Percentiles rank a stretch among this genome's conserved stretches.
Evolutionary conservation across 805 yeast genomes (phyloP).

Genomic region (Jamesozyma spencerorum): DNA sequence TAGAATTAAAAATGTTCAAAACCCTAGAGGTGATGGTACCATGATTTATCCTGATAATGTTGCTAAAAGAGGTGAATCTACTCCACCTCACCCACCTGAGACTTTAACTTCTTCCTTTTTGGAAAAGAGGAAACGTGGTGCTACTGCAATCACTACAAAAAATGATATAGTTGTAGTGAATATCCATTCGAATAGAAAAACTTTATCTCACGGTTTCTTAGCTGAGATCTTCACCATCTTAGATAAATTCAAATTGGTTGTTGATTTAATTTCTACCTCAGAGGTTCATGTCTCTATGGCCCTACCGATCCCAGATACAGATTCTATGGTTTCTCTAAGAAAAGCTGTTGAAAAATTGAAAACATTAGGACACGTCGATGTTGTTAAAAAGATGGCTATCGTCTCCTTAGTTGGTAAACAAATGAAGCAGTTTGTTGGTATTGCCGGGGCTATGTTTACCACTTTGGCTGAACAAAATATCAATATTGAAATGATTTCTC

Average conservation of each 20-base stretch:
- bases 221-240: constrained; percentile 82
- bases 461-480: constrained; percentile 84
- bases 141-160: constrained; percentile 94
- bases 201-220: constrained; percentile 87
- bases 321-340: constrained; percentile 48
- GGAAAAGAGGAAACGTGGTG: constrained; percentile 49
- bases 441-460: constrained; percentile 94
- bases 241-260: constrained; percentile 78
- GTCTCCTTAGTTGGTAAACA: constrained; percentile 93
- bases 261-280: constrained; percentile 91
- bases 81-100: constrained; percentile 94
- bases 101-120: constrained; percentile 41
- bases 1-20: constrained; percentile 90
- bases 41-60: constrained; percentile 86
- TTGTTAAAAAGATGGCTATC: constrained; percentile 79
- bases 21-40: constrained; percentile 89
- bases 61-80: constrained; percentile 74
- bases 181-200: constrained; percentile 88
- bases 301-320: constrained; percentile 62
- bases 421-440: constrained; percentile 93
- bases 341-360: constrained; percentile 71
- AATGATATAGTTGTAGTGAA: constrained; percentile 85
- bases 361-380: constrained; percentile 79
- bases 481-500: constrained; percentile 96
- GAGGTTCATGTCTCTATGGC: constrained; percentile 99